These are phyloP conservation scores for Globisporangium paddicum DNA, from an alignment of 352 stramenopile species.

Conservation along the genomic window DNA sequence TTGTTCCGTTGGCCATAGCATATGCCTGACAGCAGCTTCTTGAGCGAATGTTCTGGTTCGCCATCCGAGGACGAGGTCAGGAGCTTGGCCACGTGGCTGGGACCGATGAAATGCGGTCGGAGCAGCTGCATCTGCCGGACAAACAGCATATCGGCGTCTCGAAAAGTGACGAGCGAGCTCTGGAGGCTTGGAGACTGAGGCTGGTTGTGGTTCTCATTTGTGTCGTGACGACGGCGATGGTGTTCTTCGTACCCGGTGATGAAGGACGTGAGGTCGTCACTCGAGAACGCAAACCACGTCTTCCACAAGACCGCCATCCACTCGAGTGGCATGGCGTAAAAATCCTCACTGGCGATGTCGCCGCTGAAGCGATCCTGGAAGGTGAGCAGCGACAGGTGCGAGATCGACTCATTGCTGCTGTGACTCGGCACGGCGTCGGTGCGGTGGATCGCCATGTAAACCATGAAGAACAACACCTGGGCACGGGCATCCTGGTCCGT, in stretches of 20 bases:
- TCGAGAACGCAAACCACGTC: slow-evolving; percentile 37
- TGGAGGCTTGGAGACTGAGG: neutral
- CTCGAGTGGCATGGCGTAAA: slow-evolving; percentile 41
- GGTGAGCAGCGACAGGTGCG: slow-evolving; percentile 12
- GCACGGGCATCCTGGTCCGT: neutral
- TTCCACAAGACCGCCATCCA: slow-evolving; percentile 55
- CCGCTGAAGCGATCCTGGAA: slow-evolving; percentile 33
- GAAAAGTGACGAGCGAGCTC: slow-evolving; percentile 3
- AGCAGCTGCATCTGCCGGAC: slow-evolving; percentile 25
- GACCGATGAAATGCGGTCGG: slow-evolving; percentile 18
- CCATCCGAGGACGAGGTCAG: neutral
- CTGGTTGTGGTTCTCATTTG: neutral
- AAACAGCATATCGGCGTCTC: slow-evolving; percentile 12
- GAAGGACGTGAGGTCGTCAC: slow-evolving; percentile 40
- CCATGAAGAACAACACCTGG: slow-evolving; percentile 25
- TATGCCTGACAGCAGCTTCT: neutral
- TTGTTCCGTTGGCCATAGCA: neutral
- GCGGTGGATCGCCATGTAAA: slow-evolving; percentile 39
- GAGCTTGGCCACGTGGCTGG: slow-evolving; percentile 5
- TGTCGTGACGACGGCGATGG: slow-evolving; percentile 10
- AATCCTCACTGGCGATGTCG: slow-evolving; percentile 33
- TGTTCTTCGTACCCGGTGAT: slow-evolving; percentile 19
- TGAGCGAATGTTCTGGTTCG: neutral
- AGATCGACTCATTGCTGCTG: neutral
- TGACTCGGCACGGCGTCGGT: neutral